A percentile compares a stretch with the other conserved stretches of the same genome.
Conservation (phyloP, 192 early-diverging fungal genomes). For the Lunasporangiospora selenospora region DNA sequence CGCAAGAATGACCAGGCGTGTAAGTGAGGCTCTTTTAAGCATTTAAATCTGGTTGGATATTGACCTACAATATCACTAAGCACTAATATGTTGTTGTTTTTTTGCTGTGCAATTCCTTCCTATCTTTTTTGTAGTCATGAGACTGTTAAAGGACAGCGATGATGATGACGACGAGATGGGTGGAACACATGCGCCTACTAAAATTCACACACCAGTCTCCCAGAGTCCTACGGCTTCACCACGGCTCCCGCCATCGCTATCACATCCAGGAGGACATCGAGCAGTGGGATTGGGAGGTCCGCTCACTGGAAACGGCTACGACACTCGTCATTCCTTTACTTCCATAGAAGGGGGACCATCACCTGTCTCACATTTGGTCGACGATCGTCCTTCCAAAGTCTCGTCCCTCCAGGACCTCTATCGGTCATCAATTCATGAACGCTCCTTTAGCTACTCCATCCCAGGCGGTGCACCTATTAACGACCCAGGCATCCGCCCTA, state of each 20-base stretch:
- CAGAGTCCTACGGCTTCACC: conserved; percentile 12
- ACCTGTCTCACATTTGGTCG: too few relatives aligned
- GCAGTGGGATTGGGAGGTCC: too few relatives aligned
- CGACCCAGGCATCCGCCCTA: too few relatives aligned
- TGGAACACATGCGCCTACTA: background rate
- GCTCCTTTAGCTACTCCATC: too few relatives aligned
- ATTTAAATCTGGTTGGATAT: background rate
- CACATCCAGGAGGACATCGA: background rate
- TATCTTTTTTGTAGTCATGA: conserved; percentile 46
- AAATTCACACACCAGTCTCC: background rate
- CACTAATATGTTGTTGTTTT: background rate
- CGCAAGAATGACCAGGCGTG: conserved; percentile 62
- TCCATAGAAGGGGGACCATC: background rate
- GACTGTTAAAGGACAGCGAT: conserved; percentile 52
- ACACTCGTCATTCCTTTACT: background rate
- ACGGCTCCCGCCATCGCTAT: background rate
- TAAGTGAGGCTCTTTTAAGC: conserved; percentile 25
- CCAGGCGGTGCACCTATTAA: too few relatives aligned
- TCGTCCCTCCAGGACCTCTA: too few relatives aligned
- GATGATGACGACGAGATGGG: conserved; percentile 51
- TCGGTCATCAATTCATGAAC: too few relatives aligned
- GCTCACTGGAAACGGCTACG: background rate
- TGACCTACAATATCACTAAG: background rate
- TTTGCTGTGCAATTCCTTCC: background rate
- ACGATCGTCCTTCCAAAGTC: too few relatives aligned